Percentiles rank a stretch among this genome's conserved stretches.
Evolutionary conservation across 768 basidiomycete species (phyloP).

Genomic region (Tylopilus balloui): DNA sequence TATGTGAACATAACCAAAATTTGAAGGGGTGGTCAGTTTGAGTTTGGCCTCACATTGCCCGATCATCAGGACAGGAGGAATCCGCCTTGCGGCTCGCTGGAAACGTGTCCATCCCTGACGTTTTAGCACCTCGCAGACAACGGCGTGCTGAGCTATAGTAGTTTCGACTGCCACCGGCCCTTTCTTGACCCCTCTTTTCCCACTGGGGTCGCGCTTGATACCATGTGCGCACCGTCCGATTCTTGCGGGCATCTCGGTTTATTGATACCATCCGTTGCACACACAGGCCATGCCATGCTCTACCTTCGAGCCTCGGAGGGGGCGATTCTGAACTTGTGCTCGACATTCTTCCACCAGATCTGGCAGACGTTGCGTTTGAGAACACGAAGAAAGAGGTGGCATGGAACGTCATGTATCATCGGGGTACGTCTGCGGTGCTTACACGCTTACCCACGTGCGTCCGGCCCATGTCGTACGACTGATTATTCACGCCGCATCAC

Average conservation of each 20-base stretch:
- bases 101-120: constrained; percentile 4
- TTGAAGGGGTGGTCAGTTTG: background rate
- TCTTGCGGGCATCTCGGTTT: constrained; percentile 1
- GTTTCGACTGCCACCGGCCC: constrained; percentile 1
- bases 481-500: no score
- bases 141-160: constrained; percentile 3
- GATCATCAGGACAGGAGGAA: constrained; percentile 17
- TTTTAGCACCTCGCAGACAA: constrained; percentile 1
- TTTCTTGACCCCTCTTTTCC: background rate
- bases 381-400: constrained; percentile 57
- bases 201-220: background rate
- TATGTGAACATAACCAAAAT: constrained; percentile 1
- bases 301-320: constrained; percentile 38
- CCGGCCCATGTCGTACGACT: constrained; percentile 6
- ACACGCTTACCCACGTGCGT: background rate
- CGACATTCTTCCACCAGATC: constrained; percentile 51
- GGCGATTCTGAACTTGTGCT: constrained; percentile 64
- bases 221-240: constrained; percentile 16
- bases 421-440: constrained; percentile 44
- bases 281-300: constrained; percentile 19
- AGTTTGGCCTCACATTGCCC: constrained; percentile 1
- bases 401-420: constrained; percentile 72
- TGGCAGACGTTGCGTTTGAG: constrained; percentile 56
- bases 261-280: constrained; percentile 1
- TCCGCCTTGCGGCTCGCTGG: background rate